Conservation (phyloP, 2,329 filamentous ascomycete genomes). For the Fusarium irregulare region DNA sequence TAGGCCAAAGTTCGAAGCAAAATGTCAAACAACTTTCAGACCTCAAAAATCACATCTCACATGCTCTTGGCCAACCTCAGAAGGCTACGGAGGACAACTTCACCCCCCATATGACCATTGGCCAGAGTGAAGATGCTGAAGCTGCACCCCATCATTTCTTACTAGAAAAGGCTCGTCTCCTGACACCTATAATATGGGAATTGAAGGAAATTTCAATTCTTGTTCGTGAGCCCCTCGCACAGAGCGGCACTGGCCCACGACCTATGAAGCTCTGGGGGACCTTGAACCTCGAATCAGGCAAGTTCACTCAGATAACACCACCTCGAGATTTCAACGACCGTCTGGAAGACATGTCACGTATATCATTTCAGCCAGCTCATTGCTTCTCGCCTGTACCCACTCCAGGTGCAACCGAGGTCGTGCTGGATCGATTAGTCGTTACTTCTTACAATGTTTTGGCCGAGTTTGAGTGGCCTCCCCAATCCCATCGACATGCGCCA, state of each 20-base stretch:
- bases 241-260: slow-evolving; percentile 48
- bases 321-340: slow-evolving; percentile 15
- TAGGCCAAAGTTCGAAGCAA: slow-evolving; percentile 44
- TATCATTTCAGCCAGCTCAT: slow-evolving; percentile 23
- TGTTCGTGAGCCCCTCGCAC: slow-evolving; percentile 56
- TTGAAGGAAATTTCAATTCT: slow-evolving; percentile 63
- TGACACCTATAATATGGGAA: slow-evolving; percentile 63
- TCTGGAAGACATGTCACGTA: neutral
- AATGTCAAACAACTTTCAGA: slow-evolving; percentile 38
- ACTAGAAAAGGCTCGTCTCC: slow-evolving; percentile 61
- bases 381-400: slow-evolving; percentile 2
- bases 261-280: slow-evolving; percentile 69
- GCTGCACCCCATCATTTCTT: slow-evolving; percentile 62
- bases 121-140: slow-evolving; percentile 63
- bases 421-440: slow-evolving; percentile 50
- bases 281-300: slow-evolving; percentile 52
- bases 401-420: neutral
- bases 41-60: slow-evolving; percentile 53
- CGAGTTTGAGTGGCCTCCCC: slow-evolving; percentile 61
- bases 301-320: slow-evolving; percentile 6
- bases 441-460: slow-evolving; percentile 66
- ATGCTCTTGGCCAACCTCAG: slow-evolving; percentile 49
- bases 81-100: slow-evolving; percentile 43
- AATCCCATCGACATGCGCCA: slow-evolving; percentile 55
- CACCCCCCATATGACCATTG: slow-evolving; percentile 68